Conservation (phyloP, 768 basidiomycete species). For the Auricularia heimuer region DNA sequence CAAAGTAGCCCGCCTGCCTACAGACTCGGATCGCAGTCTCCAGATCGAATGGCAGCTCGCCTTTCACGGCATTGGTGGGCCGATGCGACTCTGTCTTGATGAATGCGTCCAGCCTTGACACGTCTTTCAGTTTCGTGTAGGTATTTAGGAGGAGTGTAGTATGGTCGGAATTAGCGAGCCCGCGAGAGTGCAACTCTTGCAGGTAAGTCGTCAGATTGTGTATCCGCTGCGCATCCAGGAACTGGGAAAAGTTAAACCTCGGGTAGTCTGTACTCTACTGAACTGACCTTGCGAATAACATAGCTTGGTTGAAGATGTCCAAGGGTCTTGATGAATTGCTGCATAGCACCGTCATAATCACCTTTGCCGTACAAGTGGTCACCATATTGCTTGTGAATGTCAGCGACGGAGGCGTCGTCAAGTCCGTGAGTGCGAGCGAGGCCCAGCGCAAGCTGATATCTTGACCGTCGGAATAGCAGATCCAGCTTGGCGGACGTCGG, state of each 20-base stretch:
- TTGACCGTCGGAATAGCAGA: constrained; percentile 68
- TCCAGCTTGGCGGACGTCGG: constrained; percentile 79
- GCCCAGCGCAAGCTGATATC: constrained; percentile 72
- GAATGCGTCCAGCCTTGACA: constrained; percentile 78
- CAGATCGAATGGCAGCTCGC: constrained; percentile 89
- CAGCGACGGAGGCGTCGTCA: constrained; percentile 64
- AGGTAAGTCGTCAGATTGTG: constrained; percentile 92
- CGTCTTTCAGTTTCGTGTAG: constrained; percentile 94
- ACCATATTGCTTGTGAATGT: constrained; percentile 84
- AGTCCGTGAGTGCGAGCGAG: constrained; percentile 74
- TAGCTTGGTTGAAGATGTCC: constrained; percentile 87
- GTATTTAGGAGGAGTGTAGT: constrained; percentile 95
- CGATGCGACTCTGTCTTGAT: constrained; percentile 76
- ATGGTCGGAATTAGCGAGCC: constrained; percentile 90
- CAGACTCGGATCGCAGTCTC: constrained; percentile 96
- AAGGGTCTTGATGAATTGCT: constrained; percentile 84
- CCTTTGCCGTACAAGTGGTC: constrained; percentile 86
- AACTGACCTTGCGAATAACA: constrained; percentile 83
- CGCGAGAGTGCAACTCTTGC: constrained; percentile 84
- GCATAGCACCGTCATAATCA: constrained; percentile 90
- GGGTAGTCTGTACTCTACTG: not conserved
- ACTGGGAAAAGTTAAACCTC: constrained; percentile 36
- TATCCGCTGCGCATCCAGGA: constrained; percentile 92
- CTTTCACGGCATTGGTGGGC: constrained; percentile 25
- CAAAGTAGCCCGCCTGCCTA: constrained; percentile 91